A percentile compares a stretch with the other conserved stretches of the same genome.
These are phyloP conservation scores for Saccharomycopsis synnaedendra DNA, from an alignment of 805 yeast species.

Conservation along the genomic window DNA sequence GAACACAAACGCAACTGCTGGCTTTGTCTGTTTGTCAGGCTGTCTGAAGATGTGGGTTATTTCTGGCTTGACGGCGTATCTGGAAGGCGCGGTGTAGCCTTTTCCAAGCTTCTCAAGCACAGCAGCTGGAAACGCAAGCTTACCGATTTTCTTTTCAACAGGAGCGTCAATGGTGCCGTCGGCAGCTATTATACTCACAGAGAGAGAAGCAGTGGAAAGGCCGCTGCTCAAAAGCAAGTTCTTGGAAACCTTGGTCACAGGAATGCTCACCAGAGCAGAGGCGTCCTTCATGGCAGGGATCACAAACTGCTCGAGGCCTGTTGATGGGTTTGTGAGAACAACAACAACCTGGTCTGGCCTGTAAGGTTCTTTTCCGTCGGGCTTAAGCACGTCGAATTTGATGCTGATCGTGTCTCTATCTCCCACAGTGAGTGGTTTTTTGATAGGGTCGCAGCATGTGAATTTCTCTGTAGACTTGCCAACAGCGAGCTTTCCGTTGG, in stretches of 20 bases:
- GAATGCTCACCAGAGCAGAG: background rate
- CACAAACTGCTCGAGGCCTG: constrained; percentile 8
- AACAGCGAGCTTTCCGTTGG: constrained; percentile 2
- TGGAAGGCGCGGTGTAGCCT: constrained; percentile 3
- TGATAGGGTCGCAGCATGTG: constrained; percentile 14
- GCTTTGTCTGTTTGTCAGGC: constrained; percentile 14
- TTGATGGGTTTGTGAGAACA: background rate
- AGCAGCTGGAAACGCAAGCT: background rate
- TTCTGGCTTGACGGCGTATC: constrained; percentile 11
- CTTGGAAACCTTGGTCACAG: constrained; percentile 6
- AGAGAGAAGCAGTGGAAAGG: background rate
- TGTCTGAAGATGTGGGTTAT: constrained; percentile 11
- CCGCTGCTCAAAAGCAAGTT: background rate
- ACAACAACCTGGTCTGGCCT: constrained; percentile 14
- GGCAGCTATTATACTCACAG: constrained; percentile 6
- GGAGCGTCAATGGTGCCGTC: constrained; percentile 3
- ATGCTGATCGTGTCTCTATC: constrained; percentile 9
- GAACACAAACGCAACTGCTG: constrained; percentile 9
- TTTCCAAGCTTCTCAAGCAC: background rate
- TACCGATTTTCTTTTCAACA: background rate
- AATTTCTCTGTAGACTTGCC: constrained; percentile 3
- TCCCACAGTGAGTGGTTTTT: background rate
- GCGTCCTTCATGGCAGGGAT: constrained; percentile 3
- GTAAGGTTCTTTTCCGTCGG: constrained; percentile 7
- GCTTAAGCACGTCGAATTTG: constrained; percentile 7